Percentiles rank a stretch among this genome's conserved stretches.
These are phyloP conservation scores for Hypoxylon fragiforme DNA, from an alignment of 495 filamentous ascomycete genomes.

Conservation along the genomic window DNA sequence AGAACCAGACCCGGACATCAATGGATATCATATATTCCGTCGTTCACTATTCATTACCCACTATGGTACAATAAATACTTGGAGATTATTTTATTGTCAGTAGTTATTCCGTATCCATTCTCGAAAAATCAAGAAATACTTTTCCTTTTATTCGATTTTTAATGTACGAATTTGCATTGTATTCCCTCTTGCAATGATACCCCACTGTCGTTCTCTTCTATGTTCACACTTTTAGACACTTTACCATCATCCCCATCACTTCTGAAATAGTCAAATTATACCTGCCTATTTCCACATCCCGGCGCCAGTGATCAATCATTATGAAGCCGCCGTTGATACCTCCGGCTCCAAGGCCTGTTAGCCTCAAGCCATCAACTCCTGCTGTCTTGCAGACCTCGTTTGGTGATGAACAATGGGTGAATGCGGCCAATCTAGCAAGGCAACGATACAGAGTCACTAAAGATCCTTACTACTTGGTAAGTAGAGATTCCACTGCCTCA, in stretches of 20 bases:
- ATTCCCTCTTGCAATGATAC: slow-evolving; percentile 33
- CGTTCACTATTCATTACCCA: no score
- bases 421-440: slow-evolving; percentile 45
- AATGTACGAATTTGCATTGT: no score
- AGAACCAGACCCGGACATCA: no score
- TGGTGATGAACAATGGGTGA: slow-evolving; percentile 47
- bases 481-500: neutral
- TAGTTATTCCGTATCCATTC: no score
- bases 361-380: slow-evolving; percentile 42
- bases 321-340: slow-evolving; percentile 15
- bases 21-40: no score
- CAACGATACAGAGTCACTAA: slow-evolving; percentile 47
- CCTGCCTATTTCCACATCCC: neutral
- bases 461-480: slow-evolving; percentile 52
- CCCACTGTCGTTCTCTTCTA: slow-evolving; percentile 7
- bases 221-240: neutral
- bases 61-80: no score
- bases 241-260: neutral
- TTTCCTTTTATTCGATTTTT: no score
- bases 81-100: no score
- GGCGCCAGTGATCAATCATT: neutral
- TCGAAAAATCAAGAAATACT: no score
- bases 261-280: neutral
- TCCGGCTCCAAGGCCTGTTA: slow-evolving; percentile 3
- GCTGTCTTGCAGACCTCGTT: slow-evolving; percentile 46